Percentiles rank a stretch among this genome's conserved stretches.
phyloP scores from a whole-genome alignment of 1,284 basidiomycete genomes.

The Salmacisia buchloeana region DNA sequence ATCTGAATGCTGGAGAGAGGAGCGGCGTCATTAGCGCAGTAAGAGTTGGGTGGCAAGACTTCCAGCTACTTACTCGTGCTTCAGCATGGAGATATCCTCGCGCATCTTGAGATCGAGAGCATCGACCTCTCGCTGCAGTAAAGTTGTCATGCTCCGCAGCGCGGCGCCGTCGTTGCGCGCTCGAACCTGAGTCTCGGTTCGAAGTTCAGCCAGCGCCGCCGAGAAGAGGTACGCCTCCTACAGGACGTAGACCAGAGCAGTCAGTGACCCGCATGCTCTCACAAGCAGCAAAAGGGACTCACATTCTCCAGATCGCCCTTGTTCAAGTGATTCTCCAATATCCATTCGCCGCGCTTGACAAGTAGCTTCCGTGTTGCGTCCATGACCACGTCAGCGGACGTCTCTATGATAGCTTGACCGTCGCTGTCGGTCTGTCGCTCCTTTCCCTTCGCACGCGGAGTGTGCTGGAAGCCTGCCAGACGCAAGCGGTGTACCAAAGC shows the following conservation, averaged over 20 bases:
- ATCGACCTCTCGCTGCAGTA: constrained; percentile 83
- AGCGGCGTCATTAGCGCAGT: not conserved
- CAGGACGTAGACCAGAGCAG: constrained; percentile 12
- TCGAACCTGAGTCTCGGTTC: constrained; percentile 76
- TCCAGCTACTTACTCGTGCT: constrained; percentile 71
- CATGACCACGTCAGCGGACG: constrained; percentile 61
- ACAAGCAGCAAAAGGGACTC: constrained; percentile 48
- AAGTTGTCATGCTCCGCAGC: constrained; percentile 67
- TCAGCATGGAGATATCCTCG: constrained; percentile 79
- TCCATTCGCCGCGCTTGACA: constrained; percentile 68
- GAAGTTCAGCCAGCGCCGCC: constrained; percentile 83
- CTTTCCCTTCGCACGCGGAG: not conserved
- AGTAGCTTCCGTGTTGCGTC: constrained; percentile 74
- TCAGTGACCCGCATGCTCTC: not conserved
- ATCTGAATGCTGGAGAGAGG: constrained; percentile 65
- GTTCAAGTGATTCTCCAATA: constrained; percentile 68
- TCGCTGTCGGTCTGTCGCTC: not conserved
- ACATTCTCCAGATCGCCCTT: constrained; percentile 86
- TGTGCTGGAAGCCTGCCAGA: not conserved
- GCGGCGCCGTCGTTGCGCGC: constrained; percentile 79
- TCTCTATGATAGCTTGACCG: not conserved
- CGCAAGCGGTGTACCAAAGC: not conserved
- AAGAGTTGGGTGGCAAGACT: not conserved
- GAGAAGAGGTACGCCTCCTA: constrained; percentile 84
- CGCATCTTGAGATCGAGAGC: constrained; percentile 83